Base-by-base conservation (phyloP, 1,284 basidiomycete genomes). In the Ustilago sp. region DNA sequence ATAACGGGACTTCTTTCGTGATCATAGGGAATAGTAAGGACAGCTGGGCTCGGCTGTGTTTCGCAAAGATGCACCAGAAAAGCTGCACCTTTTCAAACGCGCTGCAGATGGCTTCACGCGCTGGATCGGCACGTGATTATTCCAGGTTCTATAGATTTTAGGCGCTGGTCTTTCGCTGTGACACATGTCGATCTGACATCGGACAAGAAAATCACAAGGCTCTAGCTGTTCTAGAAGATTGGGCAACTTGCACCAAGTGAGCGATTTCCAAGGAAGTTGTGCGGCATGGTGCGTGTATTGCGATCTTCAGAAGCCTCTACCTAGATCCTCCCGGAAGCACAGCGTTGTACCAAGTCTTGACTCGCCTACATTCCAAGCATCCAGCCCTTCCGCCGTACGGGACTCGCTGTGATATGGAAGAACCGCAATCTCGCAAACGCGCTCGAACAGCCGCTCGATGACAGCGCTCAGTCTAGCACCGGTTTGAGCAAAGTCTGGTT, bases 401-500 rank as follows among this genome's bases (percentile, higher is more conserved):
- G 43, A 12, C 12, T 60, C n/a, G 9, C 47, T 39, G 34, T 76
- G 71, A 56, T 74, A 80, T 8, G 77, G 73, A 4, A 83, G 62
- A 9, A 83, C 80, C 17, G 81, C 80, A 19, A 86, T 59, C 53
- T 84, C 68, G 36, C 82, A 59, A 13, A 73, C 61, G 0, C 77
- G 70, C 50, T 77, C 73, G 87, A 97, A 97, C 60, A 98, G 88
- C 69, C 93, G 91, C 74, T 93, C 90, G 51, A 95, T 87, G 51
- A 95, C 90, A 89, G 91, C 92, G 5, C 90, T 89, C 50, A 98
- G 88, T 45, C 93, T 89, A n/a, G 91, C 89, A 0, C 96, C 97
- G 0, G 94, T 95, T 74, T 98, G 90, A 80, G 95, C 93, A 77
- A 98, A 98, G 62, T 98, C 96, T 2, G 96, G 96, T 79, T 97